Conservation (phyloP, 139 green algal genomes). For the Chlamydomonas schloesseri region DNA sequence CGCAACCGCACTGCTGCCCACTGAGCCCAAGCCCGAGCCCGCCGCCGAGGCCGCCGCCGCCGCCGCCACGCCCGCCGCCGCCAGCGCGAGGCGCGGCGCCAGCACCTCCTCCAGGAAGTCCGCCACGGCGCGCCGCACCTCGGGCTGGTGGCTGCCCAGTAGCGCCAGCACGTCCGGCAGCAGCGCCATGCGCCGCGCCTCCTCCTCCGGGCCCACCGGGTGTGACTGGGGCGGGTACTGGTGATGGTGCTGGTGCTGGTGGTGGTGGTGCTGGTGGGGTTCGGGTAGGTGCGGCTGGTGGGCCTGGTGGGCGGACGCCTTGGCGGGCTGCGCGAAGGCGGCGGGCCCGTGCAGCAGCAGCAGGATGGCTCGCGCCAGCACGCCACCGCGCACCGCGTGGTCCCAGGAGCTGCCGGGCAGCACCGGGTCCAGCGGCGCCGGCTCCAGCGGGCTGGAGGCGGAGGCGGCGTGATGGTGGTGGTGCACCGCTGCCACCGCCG, state of each 20-base stretch:
- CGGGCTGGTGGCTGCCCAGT: constrained; percentile 28
- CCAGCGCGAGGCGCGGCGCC: constrained; percentile 7
- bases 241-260: background rate
- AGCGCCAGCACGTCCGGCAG: constrained; percentile 28
- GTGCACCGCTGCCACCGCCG: background rate
- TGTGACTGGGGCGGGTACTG: no score
- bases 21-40: background rate
- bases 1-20: no score
- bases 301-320: background rate
- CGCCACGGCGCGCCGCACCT: constrained; percentile 37
- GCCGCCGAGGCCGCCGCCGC: background rate
- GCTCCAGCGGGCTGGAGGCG: background rate
- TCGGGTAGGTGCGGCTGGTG: no score
- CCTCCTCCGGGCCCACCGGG: background rate
- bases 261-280: no score
- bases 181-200: constrained; percentile 10
- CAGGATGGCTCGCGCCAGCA: constrained; percentile 9
- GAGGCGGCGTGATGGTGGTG: constrained; percentile 9
- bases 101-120: constrained; percentile 31
- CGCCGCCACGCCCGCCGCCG: background rate
- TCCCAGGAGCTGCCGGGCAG: constrained; percentile 36
- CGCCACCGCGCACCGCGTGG: constrained; percentile 21
- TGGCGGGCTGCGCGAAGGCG: no score
- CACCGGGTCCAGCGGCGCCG: constrained; percentile 19
- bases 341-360: background rate